A percentile compares a stretch with the other conserved stretches of the same genome.
Conservation (phyloP, 1,284 basidiomycete species). For the Microbotryum saponariae region DNA sequence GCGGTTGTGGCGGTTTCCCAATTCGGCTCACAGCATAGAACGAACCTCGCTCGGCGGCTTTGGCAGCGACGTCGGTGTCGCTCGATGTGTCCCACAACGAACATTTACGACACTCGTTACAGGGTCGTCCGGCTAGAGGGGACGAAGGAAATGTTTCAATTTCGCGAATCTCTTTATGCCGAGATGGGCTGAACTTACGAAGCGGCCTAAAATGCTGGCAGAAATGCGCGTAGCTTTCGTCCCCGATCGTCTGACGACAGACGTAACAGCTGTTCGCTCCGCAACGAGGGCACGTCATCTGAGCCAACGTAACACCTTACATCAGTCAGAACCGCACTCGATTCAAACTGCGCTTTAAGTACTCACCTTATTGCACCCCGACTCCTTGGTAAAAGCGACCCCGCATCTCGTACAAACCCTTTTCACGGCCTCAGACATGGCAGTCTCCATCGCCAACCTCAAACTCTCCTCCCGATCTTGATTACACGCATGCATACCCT, state of each 20-base stretch:
- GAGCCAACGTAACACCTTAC: not conserved
- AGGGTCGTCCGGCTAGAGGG: too few species aligned
- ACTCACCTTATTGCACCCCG: constrained; percentile 28
- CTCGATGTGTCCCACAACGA: too few species aligned
- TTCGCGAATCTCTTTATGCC: too few species aligned
- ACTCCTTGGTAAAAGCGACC: constrained; percentile 11
- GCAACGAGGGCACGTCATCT: constrained; percentile 24
- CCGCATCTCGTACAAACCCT: constrained; percentile 17
- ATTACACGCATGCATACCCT: not conserved
- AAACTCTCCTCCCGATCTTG: constrained; percentile 11
- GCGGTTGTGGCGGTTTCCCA: too few species aligned
- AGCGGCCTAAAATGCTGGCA: constrained; percentile 19
- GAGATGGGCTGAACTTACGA: too few species aligned
- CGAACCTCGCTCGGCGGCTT: too few species aligned
- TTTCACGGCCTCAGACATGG: constrained; percentile 18
- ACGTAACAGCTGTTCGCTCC: constrained; percentile 14
- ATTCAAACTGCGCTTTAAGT: not conserved
- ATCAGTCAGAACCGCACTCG: not conserved
- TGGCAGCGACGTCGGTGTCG: too few species aligned
- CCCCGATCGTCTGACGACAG: constrained; percentile 11
- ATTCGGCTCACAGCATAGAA: too few species aligned
- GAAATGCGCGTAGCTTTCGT: constrained; percentile 21
- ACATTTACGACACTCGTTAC: too few species aligned
- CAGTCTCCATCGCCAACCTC: constrained; percentile 19
- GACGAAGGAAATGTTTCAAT: too few species aligned